phyloP scores from a whole-genome alignment of 176 grass and related monocot species.

The Alloteropsis semialata region DNA sequence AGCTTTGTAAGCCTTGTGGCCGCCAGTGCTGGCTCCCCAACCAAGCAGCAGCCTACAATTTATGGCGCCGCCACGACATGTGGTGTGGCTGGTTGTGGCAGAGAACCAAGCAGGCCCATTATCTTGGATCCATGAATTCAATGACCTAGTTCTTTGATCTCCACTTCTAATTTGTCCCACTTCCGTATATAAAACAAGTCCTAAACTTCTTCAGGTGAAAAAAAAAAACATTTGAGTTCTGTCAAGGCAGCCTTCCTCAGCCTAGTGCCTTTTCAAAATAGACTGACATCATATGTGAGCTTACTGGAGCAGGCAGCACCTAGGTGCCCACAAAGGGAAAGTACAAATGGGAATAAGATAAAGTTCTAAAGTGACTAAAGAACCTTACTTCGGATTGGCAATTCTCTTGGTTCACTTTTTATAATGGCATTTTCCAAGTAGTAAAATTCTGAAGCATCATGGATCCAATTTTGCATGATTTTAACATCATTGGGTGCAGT shows the following conservation, averaged over 20 bases:
- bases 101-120: no score
- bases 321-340: neutral
- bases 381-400: neutral
- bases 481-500: neutral
- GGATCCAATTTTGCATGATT: neutral
- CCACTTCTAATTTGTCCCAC: neutral
- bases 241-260: no score
- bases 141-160: neutral
- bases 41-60: no score
- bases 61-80: no score
- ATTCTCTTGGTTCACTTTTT: neutral
- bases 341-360: neutral
- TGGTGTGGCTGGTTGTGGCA: no score
- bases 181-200: neutral
- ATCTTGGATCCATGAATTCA: neutral
- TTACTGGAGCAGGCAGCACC: neutral
- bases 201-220: neutral
- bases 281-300: neutral
- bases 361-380: neutral
- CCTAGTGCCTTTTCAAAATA: neutral
- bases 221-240: no score
- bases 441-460: neutral
- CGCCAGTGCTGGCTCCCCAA: no score
- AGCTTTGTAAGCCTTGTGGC: no score
- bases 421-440: neutral